Percentiles rank a stretch among this genome's conserved stretches.
These are phyloP conservation scores for Ogataea nonfermentans DNA, from an alignment of 805 yeast species.

Conservation along the genomic window DNA sequence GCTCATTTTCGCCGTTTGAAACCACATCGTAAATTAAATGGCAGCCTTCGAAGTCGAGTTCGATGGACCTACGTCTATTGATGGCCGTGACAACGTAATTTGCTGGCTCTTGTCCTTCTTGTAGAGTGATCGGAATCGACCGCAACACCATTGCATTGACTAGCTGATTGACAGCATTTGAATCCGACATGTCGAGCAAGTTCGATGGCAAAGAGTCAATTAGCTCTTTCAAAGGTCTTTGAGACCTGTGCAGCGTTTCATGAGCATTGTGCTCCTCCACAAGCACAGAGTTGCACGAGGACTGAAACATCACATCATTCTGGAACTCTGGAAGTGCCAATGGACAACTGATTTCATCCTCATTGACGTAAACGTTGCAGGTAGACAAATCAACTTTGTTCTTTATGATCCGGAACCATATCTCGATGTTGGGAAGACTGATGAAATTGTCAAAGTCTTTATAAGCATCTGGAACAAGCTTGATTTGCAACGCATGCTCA, in stretches of 20 bases:
- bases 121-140: slow-evolving; percentile 16
- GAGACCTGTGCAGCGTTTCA: slow-evolving; percentile 15
- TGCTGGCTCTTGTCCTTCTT: slow-evolving; percentile 6
- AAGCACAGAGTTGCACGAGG: slow-evolving; percentile 29
- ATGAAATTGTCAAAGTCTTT: slow-evolving; percentile 22
- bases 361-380: slow-evolving; percentile 28
- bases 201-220: slow-evolving; percentile 23
- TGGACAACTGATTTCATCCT: slow-evolving; percentile 28
- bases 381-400: slow-evolving; percentile 19
- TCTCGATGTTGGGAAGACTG: slow-evolving; percentile 31
- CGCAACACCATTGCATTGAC: slow-evolving; percentile 17
- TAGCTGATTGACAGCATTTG: slow-evolving; percentile 17
- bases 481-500: slow-evolving; percentile 29
- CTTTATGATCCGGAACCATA: slow-evolving; percentile 30
- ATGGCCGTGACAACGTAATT: slow-evolving; percentile 25
- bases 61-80: slow-evolving; percentile 27
- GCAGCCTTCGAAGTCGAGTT: slow-evolving; percentile 27
- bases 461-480: slow-evolving; percentile 34
- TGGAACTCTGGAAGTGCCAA: slow-evolving; percentile 27
- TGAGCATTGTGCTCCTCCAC: slow-evolving; percentile 19
- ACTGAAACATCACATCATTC: slow-evolving; percentile 33
- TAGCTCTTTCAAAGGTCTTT: slow-evolving; percentile 22
- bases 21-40: slow-evolving; percentile 30
- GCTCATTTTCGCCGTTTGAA: slow-evolving; percentile 25
- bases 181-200: slow-evolving; percentile 21